Percentiles rank a stretch among this genome's conserved stretches.
These are phyloP conservation scores for Silene vulgaris DNA, from an alignment of 179 eudicot genomes.

Conservation along the genomic window DNA sequence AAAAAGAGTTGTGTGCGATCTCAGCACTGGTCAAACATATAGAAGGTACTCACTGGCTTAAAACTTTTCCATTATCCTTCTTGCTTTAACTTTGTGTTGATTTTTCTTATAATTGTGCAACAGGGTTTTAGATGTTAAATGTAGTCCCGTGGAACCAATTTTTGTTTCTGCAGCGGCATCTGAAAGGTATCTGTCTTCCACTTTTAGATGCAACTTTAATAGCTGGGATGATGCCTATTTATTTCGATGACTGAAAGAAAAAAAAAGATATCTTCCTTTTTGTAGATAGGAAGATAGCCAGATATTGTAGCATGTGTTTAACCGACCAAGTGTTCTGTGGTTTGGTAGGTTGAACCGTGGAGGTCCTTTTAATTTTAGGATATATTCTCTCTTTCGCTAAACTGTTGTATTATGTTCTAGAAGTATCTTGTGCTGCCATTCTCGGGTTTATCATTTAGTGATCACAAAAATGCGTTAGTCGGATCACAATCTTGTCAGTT, in stretches of 20 bases:
- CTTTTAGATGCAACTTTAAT: conserved; percentile 4
- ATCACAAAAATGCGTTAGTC: no score
- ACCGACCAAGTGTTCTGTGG: not conserved
- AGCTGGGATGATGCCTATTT: not conserved
- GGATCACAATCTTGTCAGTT: no score
- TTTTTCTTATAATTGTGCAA: conserved; percentile 17
- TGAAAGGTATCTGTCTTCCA: conserved; percentile 45
- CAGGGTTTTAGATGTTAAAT: conserved; percentile 88
- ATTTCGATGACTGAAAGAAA: conserved; percentile 4
- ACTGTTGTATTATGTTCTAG: no score
- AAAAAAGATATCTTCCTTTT: not conserved
- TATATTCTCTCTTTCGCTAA: no score
- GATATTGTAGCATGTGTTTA: not conserved
- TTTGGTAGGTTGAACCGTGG: not conserved
- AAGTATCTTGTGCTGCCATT: no score
- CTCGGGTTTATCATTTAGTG: no score
- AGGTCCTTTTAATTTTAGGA: no score
- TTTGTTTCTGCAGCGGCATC: conserved; percentile 97
- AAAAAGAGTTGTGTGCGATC: conserved; percentile 96
- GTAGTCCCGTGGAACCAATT: conserved; percentile 97
- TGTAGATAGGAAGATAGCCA: not conserved
- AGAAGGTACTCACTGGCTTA: conserved; percentile 49
- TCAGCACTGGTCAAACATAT: conserved; percentile 57
- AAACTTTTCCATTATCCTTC: conserved; percentile 11
- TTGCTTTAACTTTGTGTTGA: conserved; percentile 24